These are phyloP conservation scores for Canariomyces notabilis DNA, from an alignment of 2,329 filamentous ascomycete genomes.

Conservation along the genomic window DNA sequence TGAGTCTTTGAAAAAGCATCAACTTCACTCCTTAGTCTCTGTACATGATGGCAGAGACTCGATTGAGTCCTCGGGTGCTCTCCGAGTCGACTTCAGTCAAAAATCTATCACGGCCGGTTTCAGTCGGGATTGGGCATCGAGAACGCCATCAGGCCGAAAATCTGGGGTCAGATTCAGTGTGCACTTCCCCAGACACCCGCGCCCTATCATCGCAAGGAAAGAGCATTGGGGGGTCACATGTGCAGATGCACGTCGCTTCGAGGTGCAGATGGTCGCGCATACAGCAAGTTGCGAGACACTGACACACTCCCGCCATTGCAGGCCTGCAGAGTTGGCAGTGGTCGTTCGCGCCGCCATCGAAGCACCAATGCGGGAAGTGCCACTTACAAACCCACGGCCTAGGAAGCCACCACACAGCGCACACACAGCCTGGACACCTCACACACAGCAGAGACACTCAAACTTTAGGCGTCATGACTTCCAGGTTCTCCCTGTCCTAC, in stretches of 20 bases:
- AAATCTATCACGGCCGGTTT: not conserved
- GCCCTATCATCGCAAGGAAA: conserved; percentile 22
- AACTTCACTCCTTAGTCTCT: conserved; percentile 12
- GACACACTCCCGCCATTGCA: conserved; percentile 14
- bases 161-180: conserved; percentile 3
- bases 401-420: too few species aligned
- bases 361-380: conserved; percentile 8
- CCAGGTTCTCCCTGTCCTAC: too few species aligned
- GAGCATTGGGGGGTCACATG: conserved; percentile 25
- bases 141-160: conserved; percentile 10
- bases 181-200: conserved; percentile 20
- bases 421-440: too few species aligned
- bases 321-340: conserved; percentile 5
- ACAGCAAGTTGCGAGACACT: conserved; percentile 20
- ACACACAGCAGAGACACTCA: conserved; percentile 10
- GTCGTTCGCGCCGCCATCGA: conserved; percentile 9
- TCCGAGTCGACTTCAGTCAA: not conserved
- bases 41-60: conserved; percentile 6
- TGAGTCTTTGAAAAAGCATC: conserved; percentile 18
- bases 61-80: not conserved
- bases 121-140: conserved; percentile 9
- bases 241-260: conserved; percentile 25
- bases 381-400: conserved; percentile 1
- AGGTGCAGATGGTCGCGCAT: conserved; percentile 24
- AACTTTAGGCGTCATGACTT: not conserved